Conservation (phyloP, 163 green algal species). For the Chloroidium sp. region DNA sequence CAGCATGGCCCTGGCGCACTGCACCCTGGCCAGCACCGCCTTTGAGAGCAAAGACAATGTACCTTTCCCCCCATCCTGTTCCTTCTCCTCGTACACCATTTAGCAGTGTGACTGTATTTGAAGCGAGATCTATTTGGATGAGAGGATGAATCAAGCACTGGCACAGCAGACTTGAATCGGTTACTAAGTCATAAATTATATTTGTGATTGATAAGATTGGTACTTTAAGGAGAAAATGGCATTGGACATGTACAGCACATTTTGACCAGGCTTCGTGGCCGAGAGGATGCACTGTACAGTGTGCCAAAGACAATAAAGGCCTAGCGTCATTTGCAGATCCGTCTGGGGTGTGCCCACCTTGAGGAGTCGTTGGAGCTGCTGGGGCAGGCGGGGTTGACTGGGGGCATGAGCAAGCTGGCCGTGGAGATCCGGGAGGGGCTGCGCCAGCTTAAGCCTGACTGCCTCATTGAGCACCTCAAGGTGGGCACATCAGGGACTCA, state of each 20-base stretch:
- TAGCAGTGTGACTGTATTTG: background rate
- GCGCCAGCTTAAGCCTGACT: conserved; percentile 12
- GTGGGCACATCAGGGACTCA: background rate
- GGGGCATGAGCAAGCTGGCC: conserved; percentile 10
- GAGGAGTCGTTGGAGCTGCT: conserved; percentile 17
- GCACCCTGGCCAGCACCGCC: conserved; percentile 12
- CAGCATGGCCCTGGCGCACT: conserved; percentile 23
- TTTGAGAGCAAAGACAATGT: conserved; percentile 13
- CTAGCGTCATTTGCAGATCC: background rate
- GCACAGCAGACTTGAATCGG: background rate
- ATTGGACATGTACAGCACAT: too few relatives aligned
- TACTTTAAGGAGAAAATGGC: background rate
- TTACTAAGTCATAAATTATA: background rate
- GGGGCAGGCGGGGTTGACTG: conserved; percentile 4
- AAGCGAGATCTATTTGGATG: background rate
- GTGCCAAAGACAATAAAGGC: too few relatives aligned
- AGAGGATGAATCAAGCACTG: background rate
- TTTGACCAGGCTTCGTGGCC: too few relatives aligned
- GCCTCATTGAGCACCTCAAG: conserved; percentile 25
- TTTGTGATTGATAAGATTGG: background rate
- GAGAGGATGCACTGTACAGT: too few relatives aligned
- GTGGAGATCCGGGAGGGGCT: conserved; percentile 16
- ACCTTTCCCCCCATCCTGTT: background rate
- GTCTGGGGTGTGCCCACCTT: conserved; percentile 14
- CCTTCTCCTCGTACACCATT: background rate